Percentiles rank a stretch among this genome's conserved stretches.
Evolutionary conservation across 495 filamentous ascomycete genomes (phyloP).

Genomic region (Neurospora sp.): DNA sequence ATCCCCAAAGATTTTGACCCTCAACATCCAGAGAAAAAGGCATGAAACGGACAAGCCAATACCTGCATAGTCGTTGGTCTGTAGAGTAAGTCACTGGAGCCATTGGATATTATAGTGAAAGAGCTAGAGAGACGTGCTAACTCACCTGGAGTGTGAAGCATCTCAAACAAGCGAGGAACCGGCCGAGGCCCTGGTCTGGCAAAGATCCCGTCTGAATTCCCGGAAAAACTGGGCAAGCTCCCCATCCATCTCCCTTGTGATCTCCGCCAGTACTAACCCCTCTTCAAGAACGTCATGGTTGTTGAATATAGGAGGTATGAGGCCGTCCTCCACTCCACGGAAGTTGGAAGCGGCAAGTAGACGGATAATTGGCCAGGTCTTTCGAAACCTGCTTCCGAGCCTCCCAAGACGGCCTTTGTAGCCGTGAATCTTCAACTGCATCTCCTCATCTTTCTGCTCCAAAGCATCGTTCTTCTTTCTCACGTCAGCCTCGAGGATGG

Average conservation of each 20-base stretch:
- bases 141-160: background rate
- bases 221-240: no score
- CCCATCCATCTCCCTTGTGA: no score
- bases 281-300: background rate
- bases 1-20: background rate
- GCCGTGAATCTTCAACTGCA: background rate
- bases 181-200: background rate
- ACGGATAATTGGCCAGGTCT: background rate
- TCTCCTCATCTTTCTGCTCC: background rate
- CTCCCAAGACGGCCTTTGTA: background rate
- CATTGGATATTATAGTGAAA: background rate
- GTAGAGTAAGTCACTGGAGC: background rate
- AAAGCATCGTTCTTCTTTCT: background rate
- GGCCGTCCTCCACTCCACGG: background rate
- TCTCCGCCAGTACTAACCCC: background rate
- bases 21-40: background rate
- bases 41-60: no score
- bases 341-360: background rate
- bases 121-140: background rate
- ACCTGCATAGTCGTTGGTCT: background rate
- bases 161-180: background rate
- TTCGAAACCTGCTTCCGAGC: background rate
- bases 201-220: background rate
- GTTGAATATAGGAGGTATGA: background rate
- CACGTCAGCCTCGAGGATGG: background rate